Base-by-base conservation (phyloP, 2,329 filamentous ascomycete genomes). In the Pseudogymnoascus sp. region DNA sequence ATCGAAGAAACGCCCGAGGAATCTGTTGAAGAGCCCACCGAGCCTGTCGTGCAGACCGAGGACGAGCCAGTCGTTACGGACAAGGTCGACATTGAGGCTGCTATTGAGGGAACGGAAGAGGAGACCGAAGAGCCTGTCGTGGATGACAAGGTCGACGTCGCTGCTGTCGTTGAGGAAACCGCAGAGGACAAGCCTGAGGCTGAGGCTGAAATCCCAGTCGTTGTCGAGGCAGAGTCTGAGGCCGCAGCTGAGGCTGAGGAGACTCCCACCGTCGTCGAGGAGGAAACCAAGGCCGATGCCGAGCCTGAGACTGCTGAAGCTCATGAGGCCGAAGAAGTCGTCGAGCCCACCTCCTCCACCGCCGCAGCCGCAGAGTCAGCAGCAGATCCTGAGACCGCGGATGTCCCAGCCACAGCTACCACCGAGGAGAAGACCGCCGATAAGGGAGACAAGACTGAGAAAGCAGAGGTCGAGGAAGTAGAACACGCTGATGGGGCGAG, bases 211-310 rank as follows among this genome's bases (percentile, higher is more conserved):
- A 9, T 45, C 10, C 40, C 40, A 7, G 40, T 45, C 1, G 40
- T 45, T 7, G 21, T 45, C 3, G 58, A 65, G 58, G n/a, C 67
- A 65, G 58, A 64, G 45, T 39, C 62, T 39, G 62, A 67, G 58
- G 63, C 67, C n/a, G 35, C 45, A 48, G 29, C 13, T 12, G 61
- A 61, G 12, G 33, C 39, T 27, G 52, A 60, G 9, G 59, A 63
- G 37, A 37, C 37, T 31, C 40, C 40, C 0, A 21, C 6, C 27
- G 40, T 10, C 10, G 40, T n/a, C 8, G 21, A 39, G 37, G 5
- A 13, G 1, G 37, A 18, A 39, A 21, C 5, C 29, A 13, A 61
- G 35, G 21, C 40, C n/a, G 39, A 55, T 12, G 21, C 31, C 18
- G 39, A 48, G 33, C 58, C 60, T 18, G 59, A 63, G 48, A 21